Conservation (phyloP, 805 yeast genomes). For the Candida easanensis region DNA sequence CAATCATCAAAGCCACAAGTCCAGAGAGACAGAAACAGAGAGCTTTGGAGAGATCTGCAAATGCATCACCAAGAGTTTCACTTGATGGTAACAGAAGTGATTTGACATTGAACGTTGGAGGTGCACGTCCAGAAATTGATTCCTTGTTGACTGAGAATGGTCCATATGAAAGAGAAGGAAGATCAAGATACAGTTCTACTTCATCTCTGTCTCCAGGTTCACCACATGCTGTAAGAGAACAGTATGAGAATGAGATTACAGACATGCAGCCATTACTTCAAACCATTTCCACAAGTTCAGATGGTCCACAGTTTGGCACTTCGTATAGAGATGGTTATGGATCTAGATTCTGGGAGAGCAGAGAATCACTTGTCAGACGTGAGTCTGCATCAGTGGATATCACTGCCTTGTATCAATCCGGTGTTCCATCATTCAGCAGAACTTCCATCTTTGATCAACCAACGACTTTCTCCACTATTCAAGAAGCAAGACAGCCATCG, state of each 20-base stretch:
- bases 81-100: conserved; percentile 13
- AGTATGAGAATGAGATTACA: conserved; percentile 11
- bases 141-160: conserved; percentile 3
- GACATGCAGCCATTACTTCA: conserved; percentile 31
- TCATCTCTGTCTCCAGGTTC: conserved; percentile 8
- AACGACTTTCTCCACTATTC: background rate
- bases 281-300: conserved; percentile 10
- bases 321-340: conserved; percentile 1
- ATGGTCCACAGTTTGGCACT: no score
- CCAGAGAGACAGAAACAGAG: conserved; percentile 26
- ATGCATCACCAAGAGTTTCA: conserved; percentile 19
- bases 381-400: conserved; percentile 35
- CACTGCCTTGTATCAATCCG: conserved; percentile 32
- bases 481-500: conserved; percentile 5
- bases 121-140: conserved; percentile 7
- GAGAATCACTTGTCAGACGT: conserved; percentile 30
- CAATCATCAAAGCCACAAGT: conserved; percentile 33
- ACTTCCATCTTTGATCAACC: conserved; percentile 6
- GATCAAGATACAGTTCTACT: conserved; percentile 17
- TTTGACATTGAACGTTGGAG: conserved; percentile 3
- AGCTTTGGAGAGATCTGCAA: conserved; percentile 16
- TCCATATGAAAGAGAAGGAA: conserved; percentile 1
- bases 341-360: conserved; percentile 24
- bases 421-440: conserved; percentile 14
- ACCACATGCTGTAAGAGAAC: conserved; percentile 2